These are phyloP conservation scores for Schwanniomyces vanrijiae DNA, from an alignment of 805 yeast genomes.

Conservation along the genomic window DNA sequence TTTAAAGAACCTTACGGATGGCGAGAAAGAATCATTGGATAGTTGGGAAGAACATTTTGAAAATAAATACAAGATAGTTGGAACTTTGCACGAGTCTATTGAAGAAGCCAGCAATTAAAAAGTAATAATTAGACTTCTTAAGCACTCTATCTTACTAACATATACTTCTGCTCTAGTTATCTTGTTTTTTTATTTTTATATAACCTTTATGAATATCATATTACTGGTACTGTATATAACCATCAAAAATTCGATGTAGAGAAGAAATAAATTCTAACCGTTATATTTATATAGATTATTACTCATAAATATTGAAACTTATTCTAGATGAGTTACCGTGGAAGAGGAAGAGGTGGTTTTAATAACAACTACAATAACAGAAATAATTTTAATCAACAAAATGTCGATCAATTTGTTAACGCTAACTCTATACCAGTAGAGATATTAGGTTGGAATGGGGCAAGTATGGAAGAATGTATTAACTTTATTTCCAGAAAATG, in stretches of 20 bases:
- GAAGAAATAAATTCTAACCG: not conserved
- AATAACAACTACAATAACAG: conserved; percentile 14
- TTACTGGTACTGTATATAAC: not conserved
- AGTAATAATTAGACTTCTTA: not conserved
- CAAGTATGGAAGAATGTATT: conserved; percentile 64
- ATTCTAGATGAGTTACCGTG: conserved; percentile 34
- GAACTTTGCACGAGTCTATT: conserved; percentile 46
- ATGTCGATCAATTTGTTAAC: conserved; percentile 25
- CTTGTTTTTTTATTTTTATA: not conserved
- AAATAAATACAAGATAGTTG: conserved; percentile 79
- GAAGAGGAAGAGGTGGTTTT: conserved; percentile 34
- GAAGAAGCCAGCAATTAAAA: conserved; percentile 1
- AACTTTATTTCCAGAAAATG: conserved; percentile 70
- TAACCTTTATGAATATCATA: not conserved
- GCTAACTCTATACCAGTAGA: conserved; percentile 52
- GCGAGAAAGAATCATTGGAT: conserved; percentile 66
- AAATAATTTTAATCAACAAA: conserved; percentile 16
- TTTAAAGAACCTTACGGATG: conserved; percentile 56
- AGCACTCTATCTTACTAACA: not conserved
- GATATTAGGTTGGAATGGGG: conserved; percentile 81
- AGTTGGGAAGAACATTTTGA: conserved; percentile 86
- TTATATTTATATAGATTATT: not conserved
- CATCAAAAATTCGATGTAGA: not conserved
- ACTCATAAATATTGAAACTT: not conserved
- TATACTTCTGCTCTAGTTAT: not conserved